Evolutionary conservation across 768 basidiomycete species (phyloP), one percentile per base, ranked within the genome.

Genomic region (Hypholoma sublateritium): DNA sequence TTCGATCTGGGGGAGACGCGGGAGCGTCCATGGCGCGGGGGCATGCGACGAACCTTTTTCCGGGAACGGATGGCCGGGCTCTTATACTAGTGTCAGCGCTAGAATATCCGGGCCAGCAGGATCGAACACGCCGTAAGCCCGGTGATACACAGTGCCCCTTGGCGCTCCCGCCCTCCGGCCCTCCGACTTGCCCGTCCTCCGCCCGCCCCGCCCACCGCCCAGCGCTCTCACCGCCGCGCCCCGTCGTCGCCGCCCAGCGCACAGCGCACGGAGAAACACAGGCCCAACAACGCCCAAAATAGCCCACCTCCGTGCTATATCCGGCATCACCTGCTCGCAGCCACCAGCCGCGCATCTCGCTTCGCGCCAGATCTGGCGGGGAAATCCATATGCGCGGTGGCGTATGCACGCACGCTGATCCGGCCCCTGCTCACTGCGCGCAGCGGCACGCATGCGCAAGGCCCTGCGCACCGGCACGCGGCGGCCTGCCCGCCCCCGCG

Each of bases 11-110:
- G 53, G 21, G 62, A 55, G 59, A 69, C 64, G 45, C 64, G 58
- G 47, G 61, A 57, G 48, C 51, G 51, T 53, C 63, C 46, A 47
- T 47, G 2, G 55, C 51, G 60, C 48, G 65, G 59, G 66, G 67
- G 69, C 71, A 71, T 71, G 62, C 64, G 67, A 66, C 57, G 60
- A 71, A 67, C 68, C 65, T 66, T 67, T 12, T 22, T 17, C 46
- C 22, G 46, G 22, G 46, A 25, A 22, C 19, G 12, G 12, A 7
- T 16, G 16, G 46, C 46, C 63, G 59, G 62, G 65, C 67, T 74
- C 69, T 74, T 74, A 74, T 72, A 68, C 68, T 60, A 68, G 58
- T 66, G 68, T 70, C 68, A 72, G 70, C 69, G 70, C 69, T 73
- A 72, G 68, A 67, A 64, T 69, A 71, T 70, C 70, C 74, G 72